These are phyloP conservation scores for Termitomyces sp. DNA, from an alignment of 768 basidiomycete species.

Conservation along the genomic window DNA sequence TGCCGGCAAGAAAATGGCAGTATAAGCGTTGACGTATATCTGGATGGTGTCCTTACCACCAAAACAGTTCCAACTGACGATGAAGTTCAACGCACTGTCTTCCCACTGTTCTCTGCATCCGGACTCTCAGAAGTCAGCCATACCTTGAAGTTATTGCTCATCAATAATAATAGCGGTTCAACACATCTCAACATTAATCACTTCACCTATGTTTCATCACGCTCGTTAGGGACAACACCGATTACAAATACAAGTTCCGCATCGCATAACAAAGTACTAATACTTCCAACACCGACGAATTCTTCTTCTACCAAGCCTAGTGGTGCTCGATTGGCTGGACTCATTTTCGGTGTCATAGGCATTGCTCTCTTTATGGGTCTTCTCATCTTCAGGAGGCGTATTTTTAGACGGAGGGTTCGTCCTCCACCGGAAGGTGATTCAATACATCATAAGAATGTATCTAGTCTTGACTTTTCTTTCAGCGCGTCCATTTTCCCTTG, in stretches of 20 bases:
- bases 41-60: neutral
- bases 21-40: neutral
- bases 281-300: neutral
- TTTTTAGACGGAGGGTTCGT: neutral
- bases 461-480: neutral
- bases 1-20: neutral
- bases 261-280: neutral
- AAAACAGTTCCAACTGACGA: neutral
- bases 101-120: neutral
- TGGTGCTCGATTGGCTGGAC: constrained; percentile 5
- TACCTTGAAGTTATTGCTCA: neutral
- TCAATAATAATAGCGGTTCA: neutral
- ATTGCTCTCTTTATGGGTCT: neutral
- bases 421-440: constrained; percentile 2
- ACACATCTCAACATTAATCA: neutral
- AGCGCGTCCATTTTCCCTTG: neutral
- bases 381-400: constrained; percentile 2
- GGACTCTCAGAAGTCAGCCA: neutral
- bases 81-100: neutral
- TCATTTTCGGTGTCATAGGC: constrained; percentile 1
- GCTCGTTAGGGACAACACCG: neutral
- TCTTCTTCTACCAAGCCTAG: neutral
- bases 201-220: neutral
- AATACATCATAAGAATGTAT: neutral
- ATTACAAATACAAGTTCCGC: neutral